Evolutionary conservation across 129 eudicot genomes (phyloP).

Genomic region (Saposhnikovia divaricata): DNA sequence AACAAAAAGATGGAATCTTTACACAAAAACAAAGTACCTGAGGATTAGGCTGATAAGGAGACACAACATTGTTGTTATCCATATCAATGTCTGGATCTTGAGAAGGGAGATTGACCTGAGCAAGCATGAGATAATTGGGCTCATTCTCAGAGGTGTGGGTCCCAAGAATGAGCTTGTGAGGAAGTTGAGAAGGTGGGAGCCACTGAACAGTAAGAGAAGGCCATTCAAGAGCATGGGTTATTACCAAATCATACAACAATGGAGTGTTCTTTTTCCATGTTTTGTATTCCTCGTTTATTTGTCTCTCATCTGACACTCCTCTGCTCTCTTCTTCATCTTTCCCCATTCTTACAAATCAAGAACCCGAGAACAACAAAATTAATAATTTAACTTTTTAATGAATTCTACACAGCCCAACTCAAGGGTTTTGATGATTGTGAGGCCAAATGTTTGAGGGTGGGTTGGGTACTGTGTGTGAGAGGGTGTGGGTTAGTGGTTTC

Average conservation of each 20-base stretch:
- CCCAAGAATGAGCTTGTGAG: slow-evolving; percentile 83
- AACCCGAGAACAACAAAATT: not conserved
- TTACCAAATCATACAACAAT: slow-evolving; percentile 75
- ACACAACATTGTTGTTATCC: slow-evolving; percentile 38
- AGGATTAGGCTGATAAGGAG: slow-evolving; percentile 66
- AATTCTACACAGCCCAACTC: no score
- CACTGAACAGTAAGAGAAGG: slow-evolving; percentile 95
- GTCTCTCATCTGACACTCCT: slow-evolving; percentile 70
- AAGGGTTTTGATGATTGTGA: no score
- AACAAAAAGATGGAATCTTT: not conserved
- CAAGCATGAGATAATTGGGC: slow-evolving; percentile 86
- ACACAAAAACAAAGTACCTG: slow-evolving; percentile 36
- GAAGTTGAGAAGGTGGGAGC: slow-evolving; percentile 49
- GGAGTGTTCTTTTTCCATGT: slow-evolving; percentile 94
- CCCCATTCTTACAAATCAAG: slow-evolving; percentile 27
- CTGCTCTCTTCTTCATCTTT: slow-evolving; percentile 76
- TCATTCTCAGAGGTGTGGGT: slow-evolving; percentile 92
- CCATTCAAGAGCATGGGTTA: slow-evolving; percentile 94
- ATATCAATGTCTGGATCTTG: slow-evolving; percentile 43
- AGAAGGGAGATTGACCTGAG: slow-evolving; percentile 89
- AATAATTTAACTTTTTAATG: no score
- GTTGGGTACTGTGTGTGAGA: no score
- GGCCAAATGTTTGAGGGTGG: no score
- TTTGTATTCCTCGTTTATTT: slow-evolving; percentile 93
- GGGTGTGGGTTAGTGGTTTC: no score